Conservation (phyloP, 345 rosid species). For the Populus alba region DNA sequence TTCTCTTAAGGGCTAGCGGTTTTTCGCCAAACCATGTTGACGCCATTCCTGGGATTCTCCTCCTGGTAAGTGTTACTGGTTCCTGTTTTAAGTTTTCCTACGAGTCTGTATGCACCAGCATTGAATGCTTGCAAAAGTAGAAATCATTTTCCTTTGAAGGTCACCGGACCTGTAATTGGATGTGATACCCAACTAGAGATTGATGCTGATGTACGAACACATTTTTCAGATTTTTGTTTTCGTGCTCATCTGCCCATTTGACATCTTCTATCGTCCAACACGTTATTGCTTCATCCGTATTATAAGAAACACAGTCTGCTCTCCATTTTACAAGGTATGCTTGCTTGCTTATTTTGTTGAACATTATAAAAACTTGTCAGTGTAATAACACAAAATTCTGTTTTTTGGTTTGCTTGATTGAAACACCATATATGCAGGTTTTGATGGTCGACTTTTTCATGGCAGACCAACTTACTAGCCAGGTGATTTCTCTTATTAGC, state of each 20-base stretch:
- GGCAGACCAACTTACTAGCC: slow-evolving; percentile 98
- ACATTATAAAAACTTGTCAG: neutral
- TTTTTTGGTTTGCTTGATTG: neutral
- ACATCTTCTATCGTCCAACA: slow-evolving; percentile 75
- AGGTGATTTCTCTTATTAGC: slow-evolving; percentile 42
- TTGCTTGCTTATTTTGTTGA: neutral
- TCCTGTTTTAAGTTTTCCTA: neutral
- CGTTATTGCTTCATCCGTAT: slow-evolving; percentile 78
- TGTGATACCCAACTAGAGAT: neutral
- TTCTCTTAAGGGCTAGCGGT: slow-evolving; percentile 60
- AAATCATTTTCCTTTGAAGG: neutral
- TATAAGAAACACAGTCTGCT: slow-evolving; percentile 71
- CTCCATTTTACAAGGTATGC: slow-evolving; percentile 82
- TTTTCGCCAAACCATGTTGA: slow-evolving; percentile 57
- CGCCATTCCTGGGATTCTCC: slow-evolving; percentile 80
- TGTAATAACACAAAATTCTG: neutral
- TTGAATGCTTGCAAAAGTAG: neutral
- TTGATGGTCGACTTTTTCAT: slow-evolving; percentile 92
- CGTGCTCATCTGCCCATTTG: slow-evolving; percentile 69
- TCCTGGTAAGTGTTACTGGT: slow-evolving; percentile 40
- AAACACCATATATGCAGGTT: slow-evolving; percentile 43
- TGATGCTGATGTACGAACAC: neutral
- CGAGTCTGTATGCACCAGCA: neutral
- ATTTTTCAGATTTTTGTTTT: slow-evolving; percentile 54
- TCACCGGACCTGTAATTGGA: neutral